Base-by-base conservation (phyloP, 441 rosid genomes). In the Omphalea diandra region DNA sequence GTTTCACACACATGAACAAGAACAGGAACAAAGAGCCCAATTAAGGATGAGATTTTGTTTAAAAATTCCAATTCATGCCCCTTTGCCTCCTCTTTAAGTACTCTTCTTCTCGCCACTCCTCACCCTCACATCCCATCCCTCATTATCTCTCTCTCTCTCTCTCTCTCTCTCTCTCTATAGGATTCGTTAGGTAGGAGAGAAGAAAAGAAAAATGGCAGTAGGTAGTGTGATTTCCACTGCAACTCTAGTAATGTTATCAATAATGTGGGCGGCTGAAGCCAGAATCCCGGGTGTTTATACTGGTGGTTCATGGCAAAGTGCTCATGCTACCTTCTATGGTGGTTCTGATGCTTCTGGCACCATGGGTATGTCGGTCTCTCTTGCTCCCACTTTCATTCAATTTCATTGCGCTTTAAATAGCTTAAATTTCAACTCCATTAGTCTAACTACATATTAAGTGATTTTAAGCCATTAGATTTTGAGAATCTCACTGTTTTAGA, bases 261-360 rank as follows among this genome's bases (percentile, higher is more conserved):
- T 67, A 40, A 67, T 47, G 72, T 49, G 69, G 71, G 15, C 40
- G 18, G 64, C 49, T 27, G 76, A 78, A 64, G 81, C 76, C 10
- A 83, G 89, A 80, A 81, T 88, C 65, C 90, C 94, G 0, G 91
- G 91, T 0, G 81, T 78, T 60, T 88, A 83, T 81, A 0, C 65
- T 0, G 89, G 86, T 0, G 87, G 81, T 0, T 18, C 80, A 5
- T 88, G 93, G 90, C 79, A 85, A 68, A 68, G 5, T 31, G 93
- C 93, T 49, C 93, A 88, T 47, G 93, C 93, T 17, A 88, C 93
- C 57, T 88, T 88, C 80, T 88, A 88, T 11, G 93, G 93, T 0
- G 93, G 93, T 17, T 10, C 90, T 3, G 93, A 88, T 69, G 93
- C 93, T 54, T 86, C 89, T 0, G 93, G 93, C 78, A 88, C 93